Evolutionary conservation across 768 basidiomycete genomes (phyloP), one percentile per base, ranked within the genome.

Genomic region (Nevesoporus exiguus): DNA sequence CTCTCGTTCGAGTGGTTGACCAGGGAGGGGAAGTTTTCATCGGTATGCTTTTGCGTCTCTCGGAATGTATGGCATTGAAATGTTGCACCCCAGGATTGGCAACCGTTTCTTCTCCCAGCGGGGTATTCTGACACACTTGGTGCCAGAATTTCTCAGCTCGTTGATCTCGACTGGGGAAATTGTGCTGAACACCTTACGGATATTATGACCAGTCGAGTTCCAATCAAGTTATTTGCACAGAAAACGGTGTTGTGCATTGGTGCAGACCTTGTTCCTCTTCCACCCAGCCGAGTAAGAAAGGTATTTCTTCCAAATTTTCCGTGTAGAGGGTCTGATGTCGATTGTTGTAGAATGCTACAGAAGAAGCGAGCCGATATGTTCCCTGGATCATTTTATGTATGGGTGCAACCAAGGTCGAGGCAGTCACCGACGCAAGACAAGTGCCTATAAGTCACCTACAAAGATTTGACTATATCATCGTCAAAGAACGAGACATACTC

Each of bases 331-430:
- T 21, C 40, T 51, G 45, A 64, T 24, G 17, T 21, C 42, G 34
- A 21, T 17, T 27, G 22, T 40, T 25, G 43, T 51, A 74, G 72
- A 64, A 52, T 47, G 13, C 34, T 8, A 17, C 56, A 2, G 71
- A 71, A 19, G 74, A 74, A 55, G 74, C 73, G 9, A 75, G 73
- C 54, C 77, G 75, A 60, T 74, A 65, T 43, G 80, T 83, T 58
- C 81, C 79, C 22, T 82, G 81, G 47, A 87, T 94, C 56, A 78
- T 92, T 33, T 68, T 90, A 40, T 80, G 82, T 29, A 90, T 94
- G 84, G 91, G 92, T 1, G 90, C 93, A 0, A 70, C 72, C 7
- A 74, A 71, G 13, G 85, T 95, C 43, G 87, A 91, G 67, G 83
- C 83, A 2, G 79, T 85, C 27, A 68, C 73, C 8, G 78, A 82